Evolutionary conservation across 1,284 basidiomycete species (phyloP), one percentile per base, ranked within the genome.

Genomic region (Paramarasmius palmivorus): DNA sequence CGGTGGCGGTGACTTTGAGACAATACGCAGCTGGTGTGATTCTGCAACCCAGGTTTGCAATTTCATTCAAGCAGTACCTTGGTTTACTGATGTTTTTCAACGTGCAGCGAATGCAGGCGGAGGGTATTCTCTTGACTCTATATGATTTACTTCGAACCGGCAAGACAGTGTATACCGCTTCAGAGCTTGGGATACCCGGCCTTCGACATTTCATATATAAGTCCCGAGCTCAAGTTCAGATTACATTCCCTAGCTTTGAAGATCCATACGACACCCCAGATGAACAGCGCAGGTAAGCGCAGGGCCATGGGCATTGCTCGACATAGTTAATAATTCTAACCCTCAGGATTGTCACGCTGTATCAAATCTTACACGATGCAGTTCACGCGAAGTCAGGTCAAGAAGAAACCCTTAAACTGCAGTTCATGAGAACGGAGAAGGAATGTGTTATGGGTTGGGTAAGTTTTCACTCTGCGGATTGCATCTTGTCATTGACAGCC

Each of bases 141-240:
- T 64, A 70, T 15, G 71, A 75, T 39, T 73, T 77, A 4, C 77
- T 83, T 46, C 60, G 65, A 4, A 70, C 75, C 17, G 78, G 79
- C n/a, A 66, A 75, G 41, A 82, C 81, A 2, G 77, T 83, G 47
- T 91, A 92, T 61, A 75, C 78, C 5, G 84, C 84, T 19, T 77
- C 82, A 2, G 87, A 90, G 40, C 73, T 98, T 1, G 85, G 85
- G 3, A 88, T 96, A 51, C 90, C 93, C 1, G 95, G 95, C 0
- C 71, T 99, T 23, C 82, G 92, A 25, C 96, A 99, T 70, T 99
- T 98, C 66, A 73, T 97, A 49, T 98, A 97, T 77, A 98, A 97
- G 72, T 93, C 91, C 17, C 81, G 93, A 17, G 74, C 83, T 15
- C 83, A 92, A 60, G 93, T 98, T 17, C 96, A 98, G 67, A 79